These are phyloP conservation scores for Agarophyton chilense DNA, from an alignment of 23 red algal genomes.

Conservation along the genomic window DNA sequence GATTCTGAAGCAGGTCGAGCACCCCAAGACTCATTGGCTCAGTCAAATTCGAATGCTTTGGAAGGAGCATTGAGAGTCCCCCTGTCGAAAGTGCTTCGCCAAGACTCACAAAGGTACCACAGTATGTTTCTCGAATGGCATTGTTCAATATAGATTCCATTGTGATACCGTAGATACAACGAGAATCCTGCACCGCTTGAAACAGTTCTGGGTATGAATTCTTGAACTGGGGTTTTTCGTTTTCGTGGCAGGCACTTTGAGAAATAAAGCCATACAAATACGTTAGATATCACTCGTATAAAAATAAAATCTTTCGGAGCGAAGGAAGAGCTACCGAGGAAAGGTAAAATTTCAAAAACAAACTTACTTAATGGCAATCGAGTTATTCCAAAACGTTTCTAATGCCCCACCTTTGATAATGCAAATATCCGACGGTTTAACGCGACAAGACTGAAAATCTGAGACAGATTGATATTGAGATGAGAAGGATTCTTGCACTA, in stretches of 20 bases:
- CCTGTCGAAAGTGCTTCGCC: background rate
- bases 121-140: background rate
- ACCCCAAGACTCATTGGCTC: background rate
- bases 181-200: background rate
- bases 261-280: background rate
- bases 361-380: background rate
- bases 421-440: conserved; percentile 27
- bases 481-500: conserved; percentile 29
- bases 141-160: background rate
- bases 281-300: conserved; percentile 6
- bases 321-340: background rate
- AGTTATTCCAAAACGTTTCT: conserved; percentile 31
- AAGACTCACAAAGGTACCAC: background rate
- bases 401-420: conserved; percentile 13
- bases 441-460: conserved; percentile 26
- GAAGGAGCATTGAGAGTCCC: background rate
- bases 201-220: background rate
- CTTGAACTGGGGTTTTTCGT: background rate
- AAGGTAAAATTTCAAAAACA: no score
- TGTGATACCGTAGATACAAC: background rate
- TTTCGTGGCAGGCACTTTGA: background rate
- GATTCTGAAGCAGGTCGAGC: background rate
- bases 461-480: background rate
- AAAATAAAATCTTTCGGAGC: no score
- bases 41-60: background rate